These are phyloP conservation scores for Backusella liffmaniae DNA, from an alignment of 192 early-diverging fungal species.

Conservation along the genomic window DNA sequence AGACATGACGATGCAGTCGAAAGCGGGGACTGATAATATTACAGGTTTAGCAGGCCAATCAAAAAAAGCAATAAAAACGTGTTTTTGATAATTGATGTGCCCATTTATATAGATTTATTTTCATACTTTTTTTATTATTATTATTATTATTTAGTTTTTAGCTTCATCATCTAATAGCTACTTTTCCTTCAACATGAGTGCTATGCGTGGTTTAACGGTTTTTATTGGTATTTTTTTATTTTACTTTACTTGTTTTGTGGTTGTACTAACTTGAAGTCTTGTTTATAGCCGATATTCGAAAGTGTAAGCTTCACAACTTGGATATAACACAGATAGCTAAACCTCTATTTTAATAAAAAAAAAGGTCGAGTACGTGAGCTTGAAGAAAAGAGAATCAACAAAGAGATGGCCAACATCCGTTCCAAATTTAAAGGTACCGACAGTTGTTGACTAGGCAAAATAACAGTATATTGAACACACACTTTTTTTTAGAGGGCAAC, in stretches of 20 bases:
- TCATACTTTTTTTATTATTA: not conserved
- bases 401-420: conserved; percentile 98
- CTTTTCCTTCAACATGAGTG: conserved; percentile 14
- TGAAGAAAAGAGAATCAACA: conserved; percentile 98
- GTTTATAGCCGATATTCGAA: conserved; percentile 97
- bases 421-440: conserved; percentile 94
- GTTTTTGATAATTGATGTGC: not conserved
- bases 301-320: conserved; percentile 68
- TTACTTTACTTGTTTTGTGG: too few species aligned
- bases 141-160: not conserved
- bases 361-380: conserved; percentile 92
- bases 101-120: not conserved
- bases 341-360: not conserved
- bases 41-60: not conserved
- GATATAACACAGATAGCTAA: not conserved
- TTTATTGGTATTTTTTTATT: not conserved
- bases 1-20: not conserved
- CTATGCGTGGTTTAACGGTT: conserved; percentile 16
- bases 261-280: conserved; percentile 52
- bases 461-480: not conserved
- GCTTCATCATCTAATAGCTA: conserved; percentile 6
- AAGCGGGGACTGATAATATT: not conserved
- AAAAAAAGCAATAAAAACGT: conserved; percentile 4
- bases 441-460: not conserved
- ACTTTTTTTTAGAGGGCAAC: conserved; percentile 62